A percentile compares a stretch with the other conserved stretches of the same genome.
Evolutionary conservation across 768 basidiomycete species (phyloP).

Genomic region (Ramaria rubella): DNA sequence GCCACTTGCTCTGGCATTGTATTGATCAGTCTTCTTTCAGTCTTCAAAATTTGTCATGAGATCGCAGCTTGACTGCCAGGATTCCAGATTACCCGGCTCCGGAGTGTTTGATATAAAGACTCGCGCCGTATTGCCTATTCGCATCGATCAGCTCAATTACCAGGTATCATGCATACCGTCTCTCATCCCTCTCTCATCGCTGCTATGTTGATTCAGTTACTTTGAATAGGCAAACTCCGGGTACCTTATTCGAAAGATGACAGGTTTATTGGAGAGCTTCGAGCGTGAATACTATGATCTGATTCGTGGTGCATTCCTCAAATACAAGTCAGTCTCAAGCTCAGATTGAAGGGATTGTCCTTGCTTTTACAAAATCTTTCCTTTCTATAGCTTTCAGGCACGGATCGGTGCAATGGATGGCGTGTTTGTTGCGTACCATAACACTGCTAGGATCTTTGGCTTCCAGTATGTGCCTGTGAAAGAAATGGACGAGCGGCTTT

Average conservation of each 20-base stretch:
- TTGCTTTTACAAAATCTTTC: neutral
- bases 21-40: conserved; percentile 17
- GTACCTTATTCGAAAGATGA: conserved; percentile 60
- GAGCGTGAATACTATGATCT: conserved; percentile 95
- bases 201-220: neutral
- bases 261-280: conserved; percentile 70
- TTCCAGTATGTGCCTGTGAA: conserved; percentile 87
- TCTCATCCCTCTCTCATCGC: neutral
- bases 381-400: conserved; percentile 70
- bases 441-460: conserved; percentile 80
- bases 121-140: conserved; percentile 75
- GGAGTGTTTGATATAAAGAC: conserved; percentile 98
- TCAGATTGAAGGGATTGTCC: neutral
- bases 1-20: neutral
- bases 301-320: conserved; percentile 88
- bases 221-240: conserved; percentile 64
- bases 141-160: conserved; percentile 80
- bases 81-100: conserved; percentile 74
- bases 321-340: conserved; percentile 61
- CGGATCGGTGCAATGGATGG: conserved; percentile 98
- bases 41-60: conserved; percentile 70
- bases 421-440: conserved; percentile 82
- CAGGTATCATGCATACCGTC: conserved; percentile 36
- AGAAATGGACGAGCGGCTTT: conserved; percentile 83
- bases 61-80: conserved; percentile 88